Evolutionary conservation across 2,329 filamentous ascomycete genomes (phyloP), one percentile per base, ranked within the genome.

Genomic region (Lecanicillium sp.): DNA sequence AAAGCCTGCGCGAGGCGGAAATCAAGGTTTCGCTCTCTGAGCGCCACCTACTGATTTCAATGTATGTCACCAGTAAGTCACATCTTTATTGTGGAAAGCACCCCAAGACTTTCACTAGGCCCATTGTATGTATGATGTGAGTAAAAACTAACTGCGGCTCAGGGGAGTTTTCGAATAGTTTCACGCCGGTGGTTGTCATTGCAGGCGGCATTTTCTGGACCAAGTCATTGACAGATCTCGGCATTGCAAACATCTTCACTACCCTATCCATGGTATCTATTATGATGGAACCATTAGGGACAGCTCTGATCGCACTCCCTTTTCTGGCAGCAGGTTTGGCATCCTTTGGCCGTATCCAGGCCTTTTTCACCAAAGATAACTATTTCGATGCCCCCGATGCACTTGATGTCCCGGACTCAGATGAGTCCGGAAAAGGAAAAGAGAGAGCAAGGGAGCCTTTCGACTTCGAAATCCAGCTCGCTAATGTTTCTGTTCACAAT

Each of bases 11-110:
- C 12, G 54, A 64, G 1, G 46, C 58, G 1, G 70, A 72, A 52
- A 53, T 73, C 14, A 57, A 60, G 3, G 51, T 67, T 0, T 71
- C 69, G 0, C 61, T 66, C 32, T 55, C 68, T 47, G 60, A 57
- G 52, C 43, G 68, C 4, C 51, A 69, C 4, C 56, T 66, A 11
- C 55, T 60, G 38, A 48, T 62, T 19, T 1, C 53, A 62, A 9
- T 57, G 8, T 37, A 37, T 21, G 35, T 19, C 3, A 37, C 35
- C 3, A 4, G 35, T 37, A 37, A 37, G 35, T 37, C 26, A 29
- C 7, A 12, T 7, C 12, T 29, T 29, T 7, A 29, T 29, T 21
- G n/a, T n/a, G n/a, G n/a, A n/a, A n/a, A n/a, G n/a, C n/a, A n/a
- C n/a, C n/a, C n/a, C n/a, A n/a, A n/a, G n/a, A n/a, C n/a, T n/a